Evolutionary conservation across 768 basidiomycete genomes (phyloP), one percentile per base, ranked within the genome.

Genomic region (Rhodosporidiobolus sp.): DNA sequence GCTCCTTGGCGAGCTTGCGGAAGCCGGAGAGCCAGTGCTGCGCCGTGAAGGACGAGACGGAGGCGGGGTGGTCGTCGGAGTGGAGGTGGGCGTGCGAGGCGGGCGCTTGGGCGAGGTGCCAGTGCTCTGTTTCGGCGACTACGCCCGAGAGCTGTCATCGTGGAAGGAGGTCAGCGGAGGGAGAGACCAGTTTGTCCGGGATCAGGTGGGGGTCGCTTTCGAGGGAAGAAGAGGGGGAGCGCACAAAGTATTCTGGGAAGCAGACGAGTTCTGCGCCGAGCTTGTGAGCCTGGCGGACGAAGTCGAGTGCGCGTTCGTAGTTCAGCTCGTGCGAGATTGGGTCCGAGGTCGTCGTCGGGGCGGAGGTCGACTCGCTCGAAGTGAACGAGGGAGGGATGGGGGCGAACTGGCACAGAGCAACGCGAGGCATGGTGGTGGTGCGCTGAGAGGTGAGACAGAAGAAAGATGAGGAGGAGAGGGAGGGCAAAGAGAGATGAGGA

Each of bases 171-270:
- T 17, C 4, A 32, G 38, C 3, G 24, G 34, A 30, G 28, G 30
- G 9, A 55, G 24, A 4, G 10, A 10, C 3, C 32, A 24, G 28
- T 46, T 49, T n/a, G 20, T 30, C 53, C 28, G 26, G 45, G 20
- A 24, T 46, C 54, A 48, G 20, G 32, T 24, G 43, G 32, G 4
- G 17, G 12, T 19, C 4, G 38, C 6, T 19, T 46, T 6, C 8
- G 24, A 46, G 17, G 28, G 43, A 24, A 26, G 30, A 19, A 54
- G 48, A 28, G 46, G 24, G 2, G 16, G 28, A 9, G 28, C 63
- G 50, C 8, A 74, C 68, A 45, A 76, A 76, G 68, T 76, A 72
- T 53, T 76, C 74, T 11, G 74, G 74, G 35, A 76, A 69, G 62
- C 46, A 35, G 55, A 76, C 66, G 65, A 70, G 65, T 22, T 70